Percentiles rank a stretch among this genome's conserved stretches.
phyloP scores from a whole-genome alignment of 139 green algal species.

The Micractinium sp. region DNA sequence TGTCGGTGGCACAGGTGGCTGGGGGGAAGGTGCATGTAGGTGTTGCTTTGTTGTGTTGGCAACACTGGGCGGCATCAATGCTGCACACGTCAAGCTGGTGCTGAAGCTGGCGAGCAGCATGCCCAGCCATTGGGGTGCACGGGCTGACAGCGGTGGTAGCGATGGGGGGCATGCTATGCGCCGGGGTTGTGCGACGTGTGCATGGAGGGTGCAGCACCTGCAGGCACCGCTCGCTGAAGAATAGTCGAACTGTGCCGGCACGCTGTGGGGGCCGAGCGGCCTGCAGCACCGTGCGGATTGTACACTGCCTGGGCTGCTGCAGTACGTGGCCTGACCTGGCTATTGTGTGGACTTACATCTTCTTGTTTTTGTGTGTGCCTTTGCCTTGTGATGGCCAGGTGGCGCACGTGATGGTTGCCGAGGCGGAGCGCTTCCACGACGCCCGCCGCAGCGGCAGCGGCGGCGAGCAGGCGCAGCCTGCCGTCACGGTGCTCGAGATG shows the following conservation, averaged over 20 bases:
- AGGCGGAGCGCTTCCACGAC: constrained; percentile 24
- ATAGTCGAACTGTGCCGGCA: too few species aligned
- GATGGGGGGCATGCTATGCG: too few species aligned
- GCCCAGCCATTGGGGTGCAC: neutral
- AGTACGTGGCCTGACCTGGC: neutral
- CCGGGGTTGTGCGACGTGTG: too few species aligned
- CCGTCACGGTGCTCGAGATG: constrained; percentile 25
- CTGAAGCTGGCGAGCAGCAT: neutral
- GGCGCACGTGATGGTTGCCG: constrained; percentile 9
- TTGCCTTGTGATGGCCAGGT: neutral
- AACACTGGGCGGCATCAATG: too few species aligned
- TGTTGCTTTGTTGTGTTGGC: neutral
- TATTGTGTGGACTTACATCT: neutral
- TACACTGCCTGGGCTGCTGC: neutral
- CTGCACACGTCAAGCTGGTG: too few species aligned
- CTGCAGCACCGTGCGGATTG: too few species aligned
- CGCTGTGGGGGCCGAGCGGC: too few species aligned
- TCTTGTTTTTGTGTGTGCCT: neutral
- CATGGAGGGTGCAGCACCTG: neutral
- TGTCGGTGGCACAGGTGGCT: constrained; percentile 9
- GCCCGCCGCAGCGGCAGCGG: neutral
- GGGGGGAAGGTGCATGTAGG: too few species aligned
- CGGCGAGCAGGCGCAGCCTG: neutral
- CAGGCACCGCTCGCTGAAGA: too few species aligned
- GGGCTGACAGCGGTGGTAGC: too few species aligned